phyloP scores from a whole-genome alignment of 768 basidiomycete genomes.

The Boletus vermiculosoides region DNA sequence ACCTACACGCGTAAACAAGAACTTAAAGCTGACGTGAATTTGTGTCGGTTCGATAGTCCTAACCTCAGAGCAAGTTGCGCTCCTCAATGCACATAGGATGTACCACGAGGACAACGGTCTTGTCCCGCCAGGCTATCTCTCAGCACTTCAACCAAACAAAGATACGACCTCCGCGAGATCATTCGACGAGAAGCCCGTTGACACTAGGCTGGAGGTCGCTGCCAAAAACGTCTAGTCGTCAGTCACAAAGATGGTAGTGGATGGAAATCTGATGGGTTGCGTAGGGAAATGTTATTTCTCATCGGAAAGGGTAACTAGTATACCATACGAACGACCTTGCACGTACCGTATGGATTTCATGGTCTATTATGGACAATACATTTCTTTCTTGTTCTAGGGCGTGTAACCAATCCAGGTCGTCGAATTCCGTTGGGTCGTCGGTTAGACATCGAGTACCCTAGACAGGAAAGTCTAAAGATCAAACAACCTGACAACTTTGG shows the following conservation, averaged over 20 bases:
- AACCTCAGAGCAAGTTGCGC: conserved; percentile 22
- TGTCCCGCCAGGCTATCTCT: conserved; percentile 22
- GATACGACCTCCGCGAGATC: conserved; percentile 9
- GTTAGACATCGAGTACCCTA: not conserved
- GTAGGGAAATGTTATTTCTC: not conserved
- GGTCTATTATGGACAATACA: not conserved
- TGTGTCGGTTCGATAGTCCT: conserved; percentile 13
- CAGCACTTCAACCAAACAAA: conserved; percentile 14
- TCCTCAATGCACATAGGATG: conserved; percentile 21
- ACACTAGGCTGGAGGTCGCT: not conserved
- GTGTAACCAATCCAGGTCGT: not conserved
- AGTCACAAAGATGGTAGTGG: not conserved
- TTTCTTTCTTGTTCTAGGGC: conserved; percentile 6
- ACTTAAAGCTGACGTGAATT: not conserved
- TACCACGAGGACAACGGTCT: conserved; percentile 28
- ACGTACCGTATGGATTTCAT: not conserved
- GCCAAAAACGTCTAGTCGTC: conserved; percentile 16
- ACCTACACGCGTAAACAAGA: not conserved
- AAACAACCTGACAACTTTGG: conserved; percentile 4
- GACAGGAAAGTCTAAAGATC: not conserved
- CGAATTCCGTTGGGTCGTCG: not conserved
- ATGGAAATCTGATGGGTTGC: not conserved
- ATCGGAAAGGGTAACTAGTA: conserved; percentile 5
- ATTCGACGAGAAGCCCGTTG: conserved; percentile 13
- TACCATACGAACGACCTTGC: not conserved